Conservation (phyloP, 768 basidiomycete species). For the Chalciporus chontae region DNA sequence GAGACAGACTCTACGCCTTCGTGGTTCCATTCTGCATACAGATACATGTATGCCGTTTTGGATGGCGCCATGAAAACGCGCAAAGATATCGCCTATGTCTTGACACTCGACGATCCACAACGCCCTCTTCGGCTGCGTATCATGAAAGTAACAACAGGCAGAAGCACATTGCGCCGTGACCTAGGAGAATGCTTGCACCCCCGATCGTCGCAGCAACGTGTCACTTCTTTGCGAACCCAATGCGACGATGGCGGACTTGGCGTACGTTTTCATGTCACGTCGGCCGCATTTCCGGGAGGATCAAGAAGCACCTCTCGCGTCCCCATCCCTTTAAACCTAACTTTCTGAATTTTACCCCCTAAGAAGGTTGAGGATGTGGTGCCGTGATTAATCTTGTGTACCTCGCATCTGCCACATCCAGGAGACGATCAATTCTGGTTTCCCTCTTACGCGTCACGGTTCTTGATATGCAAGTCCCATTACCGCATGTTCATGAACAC, state of each 20-base stretch:
- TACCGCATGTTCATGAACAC: constrained; percentile 35
- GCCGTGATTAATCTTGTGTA: not conserved
- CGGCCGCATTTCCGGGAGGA: constrained; percentile 55
- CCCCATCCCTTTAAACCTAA: constrained; percentile 5
- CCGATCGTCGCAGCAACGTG: constrained; percentile 16
- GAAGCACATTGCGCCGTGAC: constrained; percentile 57
- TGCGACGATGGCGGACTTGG: constrained; percentile 60
- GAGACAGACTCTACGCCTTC: constrained; percentile 1
- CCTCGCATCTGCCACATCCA: constrained; percentile 7
- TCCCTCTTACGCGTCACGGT: constrained; percentile 20
- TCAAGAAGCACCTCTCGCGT: constrained; percentile 61
- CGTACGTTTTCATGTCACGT: constrained; percentile 61
- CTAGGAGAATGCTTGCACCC: constrained; percentile 28
- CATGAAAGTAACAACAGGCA: constrained; percentile 88
- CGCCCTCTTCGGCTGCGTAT: constrained; percentile 70
- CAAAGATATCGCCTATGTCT: constrained; percentile 60
- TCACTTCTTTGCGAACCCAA: constrained; percentile 37
- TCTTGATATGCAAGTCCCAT: constrained; percentile 3
- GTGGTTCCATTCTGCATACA: constrained; percentile 26
- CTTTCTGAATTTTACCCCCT: constrained; percentile 1
- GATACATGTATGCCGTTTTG: constrained; percentile 69
- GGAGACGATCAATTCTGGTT: constrained; percentile 13
- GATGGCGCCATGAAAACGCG: constrained; percentile 56
- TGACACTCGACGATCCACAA: constrained; percentile 88
- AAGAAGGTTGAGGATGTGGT: constrained; percentile 1